Evolutionary conservation across 2,329 filamentous ascomycete species (phyloP), one percentile per base, ranked within the genome.

Genomic region (Orbilia quercus): DNA sequence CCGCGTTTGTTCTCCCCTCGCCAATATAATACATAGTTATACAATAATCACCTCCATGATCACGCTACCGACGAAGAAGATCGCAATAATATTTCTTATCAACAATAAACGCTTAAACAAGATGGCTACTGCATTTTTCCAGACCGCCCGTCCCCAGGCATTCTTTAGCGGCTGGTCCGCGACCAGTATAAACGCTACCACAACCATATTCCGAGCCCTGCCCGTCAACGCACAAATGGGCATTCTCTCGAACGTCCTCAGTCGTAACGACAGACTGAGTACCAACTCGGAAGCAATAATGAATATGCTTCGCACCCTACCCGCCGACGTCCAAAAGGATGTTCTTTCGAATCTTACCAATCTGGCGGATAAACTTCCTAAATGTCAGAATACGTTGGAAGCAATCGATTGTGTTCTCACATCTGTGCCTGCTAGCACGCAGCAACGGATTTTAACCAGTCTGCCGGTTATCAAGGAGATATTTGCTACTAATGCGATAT

Each of bases 221-320:
- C 55, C 55, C 7, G 55, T 36, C 28, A 59, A 47, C 31, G 55
- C 55, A 14, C 55, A 59, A 48, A 47, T 48, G 16, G 40, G 40
- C 1, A 59, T 59, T 18, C 40, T 59, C 14, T 47, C 55, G 6
- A 59, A 18, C 23, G 40, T 48, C 6, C 36, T 58, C 9, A 34
- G 22, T 22, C 54, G 54, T 31, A 58, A 58, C 18, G 31, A 58
- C n/a, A 58, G 7, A 2, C 20, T 47, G 16, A 48, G 38, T 25
- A 9, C 25, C 7, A 47, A 59, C 25, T 59, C 55, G 5, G 55
- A 59, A 1, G 25, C 18, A 20, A 48, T 59, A 22, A 23, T 55
- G 31, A 55, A 38, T 23, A 18, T 55, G n/a, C 34, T 55, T 6
- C 31, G 51, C 6, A 14, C 25, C 5, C n/a, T 55, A 23, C 51